Evolutionary conservation across 805 yeast genomes (phyloP), one percentile per base, ranked within the genome.

Genomic region (Saccharomycodes ludwigii): DNA sequence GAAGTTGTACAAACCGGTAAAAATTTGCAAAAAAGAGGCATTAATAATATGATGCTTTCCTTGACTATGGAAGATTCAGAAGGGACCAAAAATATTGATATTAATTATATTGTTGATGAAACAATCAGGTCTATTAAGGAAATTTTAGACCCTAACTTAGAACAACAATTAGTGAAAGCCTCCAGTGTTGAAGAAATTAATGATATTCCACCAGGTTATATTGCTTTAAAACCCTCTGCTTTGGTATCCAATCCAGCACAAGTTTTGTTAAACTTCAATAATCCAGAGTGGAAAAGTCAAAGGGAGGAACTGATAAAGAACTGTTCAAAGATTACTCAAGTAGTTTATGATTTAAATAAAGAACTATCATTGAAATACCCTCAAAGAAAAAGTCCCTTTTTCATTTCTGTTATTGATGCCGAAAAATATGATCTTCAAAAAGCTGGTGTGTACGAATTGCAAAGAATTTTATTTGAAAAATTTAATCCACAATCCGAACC

Each of bases 221-320:
- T 84, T 35, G 97, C 95, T 3, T 63, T 86, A 48, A 86, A 86
- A 59, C 96, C 97, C 30, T 82, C 95, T 17, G 97, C 96, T 2
- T 65, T 88, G 41, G 73, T 82, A 36, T 63, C 69, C 22, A 69
- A 81, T 52, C 94, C 95, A 2, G 79, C 81, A 10, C 65, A 71
- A 14, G 80, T 81, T 7, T 64, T 86, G 46, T 62, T 66, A 37
- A 65, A 82, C 58, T 81, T 60, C 56, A 46, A 61, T 36, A 61
- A 70, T 22, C 72, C 79, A 9, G 69, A 59, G 24, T 84, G 81
- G 63, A 34, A 38, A 26, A 18, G 19, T 10, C 27, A 28, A 18
- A 78, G 80, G 54, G 62, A 71, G 18, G 56, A 58, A 30, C 65
- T 85, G 47, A 71, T 82, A 13, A 63, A 61, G 3, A 79, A 78